Base-by-base conservation (phyloP, 1,139 yeast genomes). In the Debaryomyces subglobosus region DNA sequence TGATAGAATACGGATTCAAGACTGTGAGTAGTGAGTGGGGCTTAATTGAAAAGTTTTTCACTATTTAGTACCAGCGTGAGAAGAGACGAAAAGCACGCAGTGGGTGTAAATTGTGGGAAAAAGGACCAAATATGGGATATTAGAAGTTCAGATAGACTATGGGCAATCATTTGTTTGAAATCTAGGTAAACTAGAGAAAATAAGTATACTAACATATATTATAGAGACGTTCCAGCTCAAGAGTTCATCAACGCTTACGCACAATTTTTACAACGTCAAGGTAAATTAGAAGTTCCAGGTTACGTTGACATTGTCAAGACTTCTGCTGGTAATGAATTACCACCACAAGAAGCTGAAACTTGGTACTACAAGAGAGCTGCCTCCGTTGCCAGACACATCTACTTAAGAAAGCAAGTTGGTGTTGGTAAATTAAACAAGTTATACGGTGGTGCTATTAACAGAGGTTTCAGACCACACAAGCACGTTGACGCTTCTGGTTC, bases 361-460 rank as follows among this genome's bases (percentile, higher is more conserved):
- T 94, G 99, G 99, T 94, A 90, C 90, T 94, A 92, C 96, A 90
- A 88, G 89, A 89, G 99, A 82, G 96, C 99, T 71, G 99, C 99
- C 72, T 92, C 99, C 55, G 91, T 91, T 76, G 99, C 99, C 73
- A 94, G 99, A 85, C 99, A 94, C 94, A 87, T 94, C 79, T 95
- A 95, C 96, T 85, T 94, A 82, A 92, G 97, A 89, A 94, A 94
- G 84, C 90, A 89, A 72, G 96, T 94, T 70, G 99, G 99, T 88
- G 96, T 94, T 68, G 99, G 99, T 84, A 89, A 89, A 76, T 86
- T 94, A 76, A 92, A 92, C 96, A 94, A 90, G 82, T 84, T 90
- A 72, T 95, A 94, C 95, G 99, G 99, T 80, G 96, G 96, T 82
- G 91, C 98, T 70, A 82, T 86, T 79, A 94, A 92, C 96, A 94